phyloP scores from a whole-genome alignment of 345 rosid species.

The Lepidium sativum region DNA sequence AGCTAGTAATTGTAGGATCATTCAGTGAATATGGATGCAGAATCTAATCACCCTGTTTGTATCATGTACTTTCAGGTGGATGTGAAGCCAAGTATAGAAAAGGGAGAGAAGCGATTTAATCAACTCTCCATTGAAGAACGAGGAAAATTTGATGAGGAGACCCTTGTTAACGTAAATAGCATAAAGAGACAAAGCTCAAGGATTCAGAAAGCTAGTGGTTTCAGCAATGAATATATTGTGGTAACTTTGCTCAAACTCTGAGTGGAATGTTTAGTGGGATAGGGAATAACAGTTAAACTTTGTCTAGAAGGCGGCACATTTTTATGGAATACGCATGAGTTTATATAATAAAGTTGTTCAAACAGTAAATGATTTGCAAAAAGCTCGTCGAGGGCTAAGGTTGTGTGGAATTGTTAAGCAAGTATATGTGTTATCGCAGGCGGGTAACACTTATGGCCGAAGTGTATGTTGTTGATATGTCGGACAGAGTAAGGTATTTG shows the following conservation, averaged over 20 bases:
- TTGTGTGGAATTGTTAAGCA: background rate
- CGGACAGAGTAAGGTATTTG: background rate
- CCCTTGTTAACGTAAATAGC: conserved; percentile 82
- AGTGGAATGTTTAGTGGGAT: background rate
- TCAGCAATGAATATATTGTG: conserved; percentile 87
- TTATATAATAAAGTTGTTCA: background rate
- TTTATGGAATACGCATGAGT: background rate
- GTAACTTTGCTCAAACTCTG: conserved; percentile 29
- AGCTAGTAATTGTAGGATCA: background rate
- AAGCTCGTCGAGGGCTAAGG: background rate
- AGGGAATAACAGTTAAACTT: background rate
- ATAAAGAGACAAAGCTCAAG: conserved; percentile 56
- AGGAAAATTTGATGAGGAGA: conserved; percentile 90
- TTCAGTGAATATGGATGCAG: background rate
- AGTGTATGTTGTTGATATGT: background rate
- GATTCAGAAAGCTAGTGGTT: conserved; percentile 50
- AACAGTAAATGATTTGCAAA: background rate
- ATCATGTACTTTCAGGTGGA: conserved; percentile 45
- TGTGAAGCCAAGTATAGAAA: conserved; percentile 61
- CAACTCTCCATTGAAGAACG: conserved; percentile 95
- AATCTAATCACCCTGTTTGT: background rate
- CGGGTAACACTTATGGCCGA: background rate
- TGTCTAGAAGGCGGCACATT: background rate
- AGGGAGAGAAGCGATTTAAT: conserved; percentile 83
- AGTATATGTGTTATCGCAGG: background rate